phyloP scores from a whole-genome alignment of 768 basidiomycete genomes.

The Boletus reticulatus region DNA sequence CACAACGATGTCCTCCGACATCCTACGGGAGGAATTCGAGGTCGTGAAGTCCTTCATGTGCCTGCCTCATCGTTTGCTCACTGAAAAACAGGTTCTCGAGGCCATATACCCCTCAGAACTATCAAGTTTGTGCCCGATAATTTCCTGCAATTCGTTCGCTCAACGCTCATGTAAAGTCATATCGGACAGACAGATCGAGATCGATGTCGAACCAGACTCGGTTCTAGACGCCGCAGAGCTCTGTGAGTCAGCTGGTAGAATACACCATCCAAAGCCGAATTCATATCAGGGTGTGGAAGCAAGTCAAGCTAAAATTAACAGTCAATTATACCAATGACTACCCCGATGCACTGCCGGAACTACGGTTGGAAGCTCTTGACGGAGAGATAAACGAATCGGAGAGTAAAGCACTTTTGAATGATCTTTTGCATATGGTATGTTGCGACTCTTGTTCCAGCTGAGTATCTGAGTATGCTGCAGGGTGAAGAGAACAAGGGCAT shows the following conservation, averaged over 20 bases:
- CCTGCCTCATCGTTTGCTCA: constrained; percentile 6
- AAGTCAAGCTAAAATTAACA: constrained; percentile 72
- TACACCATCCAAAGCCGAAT: constrained; percentile 3
- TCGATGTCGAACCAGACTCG: constrained; percentile 88
- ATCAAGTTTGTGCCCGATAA: constrained; percentile 65
- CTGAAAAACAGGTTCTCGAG: constrained; percentile 71
- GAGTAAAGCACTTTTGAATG: constrained; percentile 50
- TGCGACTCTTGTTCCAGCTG: constrained; percentile 3
- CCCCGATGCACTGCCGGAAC: constrained; percentile 76
- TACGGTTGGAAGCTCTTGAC: constrained; percentile 63
- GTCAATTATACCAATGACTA: constrained; percentile 82
- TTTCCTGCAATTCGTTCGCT: constrained; percentile 37
- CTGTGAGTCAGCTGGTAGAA: constrained; percentile 37
- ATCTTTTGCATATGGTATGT: constrained; percentile 56
- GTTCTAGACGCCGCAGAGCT: constrained; percentile 56
- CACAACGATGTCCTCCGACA: constrained; percentile 45
- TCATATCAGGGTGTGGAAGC: constrained; percentile 25
- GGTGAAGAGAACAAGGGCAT: constrained; percentile 88
- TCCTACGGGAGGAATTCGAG: constrained; percentile 88
- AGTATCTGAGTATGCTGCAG: constrained; percentile 33
- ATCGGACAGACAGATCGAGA: constrained; percentile 77
- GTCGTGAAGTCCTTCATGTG: constrained; percentile 38
- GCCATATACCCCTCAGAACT: constrained; percentile 95
- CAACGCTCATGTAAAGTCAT: constrained; percentile 65
- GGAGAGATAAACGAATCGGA: constrained; percentile 64